Evolutionary conservation across 352 stramenopile genomes (phyloP).

Genomic region (Phytophthora megakarya): DNA sequence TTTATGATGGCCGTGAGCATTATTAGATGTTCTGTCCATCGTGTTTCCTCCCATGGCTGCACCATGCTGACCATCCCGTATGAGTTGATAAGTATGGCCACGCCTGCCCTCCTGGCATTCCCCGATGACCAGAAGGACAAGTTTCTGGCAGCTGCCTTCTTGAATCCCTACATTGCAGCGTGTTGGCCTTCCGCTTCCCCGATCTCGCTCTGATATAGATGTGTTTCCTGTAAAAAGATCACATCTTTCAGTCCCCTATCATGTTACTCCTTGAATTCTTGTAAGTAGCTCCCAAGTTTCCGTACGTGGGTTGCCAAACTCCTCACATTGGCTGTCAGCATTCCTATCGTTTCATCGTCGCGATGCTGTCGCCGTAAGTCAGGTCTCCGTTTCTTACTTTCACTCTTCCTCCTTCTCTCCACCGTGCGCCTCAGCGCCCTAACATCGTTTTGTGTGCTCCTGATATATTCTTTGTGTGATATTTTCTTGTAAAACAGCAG

Average conservation of each 20-base stretch:
- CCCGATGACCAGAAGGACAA: conserved; percentile 5
- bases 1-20: background rate
- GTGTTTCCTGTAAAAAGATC: conserved; percentile 16
- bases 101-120: background rate
- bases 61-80: conserved; percentile 6
- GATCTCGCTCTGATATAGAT: background rate
- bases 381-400: too few relatives aligned
- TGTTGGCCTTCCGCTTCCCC: background rate
- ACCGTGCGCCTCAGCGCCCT: too few relatives aligned
- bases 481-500: too few relatives aligned
- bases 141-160: background rate
- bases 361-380: too few relatives aligned
- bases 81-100: conserved; percentile 12
- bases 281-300: background rate
- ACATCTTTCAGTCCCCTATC: background rate
- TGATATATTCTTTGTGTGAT: too few relatives aligned
- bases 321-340: too few relatives aligned
- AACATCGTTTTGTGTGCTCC: too few relatives aligned
- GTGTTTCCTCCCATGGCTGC: background rate
- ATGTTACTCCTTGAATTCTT: conserved; percentile 12
- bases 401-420: too few relatives aligned
- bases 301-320: background rate
- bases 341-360: too few relatives aligned
- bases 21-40: conserved; percentile 5
- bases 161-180: conserved; percentile 17